These are phyloP conservation scores for Tuber calosporum DNA, from an alignment of 495 filamentous ascomycete species.

Conservation along the genomic window DNA sequence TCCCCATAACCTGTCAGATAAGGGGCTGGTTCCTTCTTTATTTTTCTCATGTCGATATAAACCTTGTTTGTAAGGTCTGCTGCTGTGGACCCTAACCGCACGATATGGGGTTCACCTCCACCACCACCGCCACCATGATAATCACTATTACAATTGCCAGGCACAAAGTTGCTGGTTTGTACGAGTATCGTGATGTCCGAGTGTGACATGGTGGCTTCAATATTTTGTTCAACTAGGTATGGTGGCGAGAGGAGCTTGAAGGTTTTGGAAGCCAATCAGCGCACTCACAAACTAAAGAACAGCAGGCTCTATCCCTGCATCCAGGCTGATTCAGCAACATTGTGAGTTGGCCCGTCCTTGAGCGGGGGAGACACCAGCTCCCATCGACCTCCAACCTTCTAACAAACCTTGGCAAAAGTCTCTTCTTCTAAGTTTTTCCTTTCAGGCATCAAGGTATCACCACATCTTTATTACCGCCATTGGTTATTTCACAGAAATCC, in stretches of 20 bases:
- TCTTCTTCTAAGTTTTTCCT: not conserved
- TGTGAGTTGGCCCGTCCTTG: not conserved
- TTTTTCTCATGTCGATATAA: too few relatives aligned
- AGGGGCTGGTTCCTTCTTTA: too few relatives aligned
- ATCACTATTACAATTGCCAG: too few relatives aligned
- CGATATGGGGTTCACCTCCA: too few relatives aligned
- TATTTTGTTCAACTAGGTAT: too few relatives aligned
- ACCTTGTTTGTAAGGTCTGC: too few relatives aligned
- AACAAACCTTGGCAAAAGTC: not conserved
- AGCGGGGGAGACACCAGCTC: not conserved
- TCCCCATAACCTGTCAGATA: too few relatives aligned
- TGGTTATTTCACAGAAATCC: not conserved
- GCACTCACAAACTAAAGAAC: not conserved
- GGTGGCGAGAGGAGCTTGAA: not conserved
- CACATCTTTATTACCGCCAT: not conserved
- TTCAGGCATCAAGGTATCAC: not conserved
- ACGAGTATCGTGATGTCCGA: too few relatives aligned
- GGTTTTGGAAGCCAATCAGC: not conserved
- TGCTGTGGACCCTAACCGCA: too few relatives aligned
- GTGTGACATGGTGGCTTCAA: too few relatives aligned
- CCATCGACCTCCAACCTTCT: not conserved
- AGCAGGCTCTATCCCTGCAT: slow-evolving; percentile 1
- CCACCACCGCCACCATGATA: too few relatives aligned
- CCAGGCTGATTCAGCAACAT: not conserved
- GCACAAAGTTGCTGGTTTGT: too few relatives aligned